Conservation (phyloP, 495 filamentous ascomycete genomes). For the Bacidia gigantensis region DNA sequence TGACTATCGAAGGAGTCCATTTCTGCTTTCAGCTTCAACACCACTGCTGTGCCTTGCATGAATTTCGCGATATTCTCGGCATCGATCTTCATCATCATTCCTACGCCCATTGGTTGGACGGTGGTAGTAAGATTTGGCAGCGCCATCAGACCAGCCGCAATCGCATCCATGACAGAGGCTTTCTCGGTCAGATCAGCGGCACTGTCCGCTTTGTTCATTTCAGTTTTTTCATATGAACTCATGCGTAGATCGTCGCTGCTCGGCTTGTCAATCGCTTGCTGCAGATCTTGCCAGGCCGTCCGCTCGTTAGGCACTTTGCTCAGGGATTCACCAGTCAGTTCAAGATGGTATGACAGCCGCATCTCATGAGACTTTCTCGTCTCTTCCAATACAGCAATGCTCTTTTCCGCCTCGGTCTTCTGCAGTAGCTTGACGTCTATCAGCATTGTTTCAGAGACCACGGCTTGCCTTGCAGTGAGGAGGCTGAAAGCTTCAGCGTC, state of each 20-base stretch:
- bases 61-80: background rate
- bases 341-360: background rate
- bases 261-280: background rate
- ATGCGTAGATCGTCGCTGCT: background rate
- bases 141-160: background rate
- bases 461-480: slow-evolving; percentile 11
- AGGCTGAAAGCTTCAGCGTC: slow-evolving; percentile 16
- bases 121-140: background rate
- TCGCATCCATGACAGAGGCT: background rate
- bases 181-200: background rate
- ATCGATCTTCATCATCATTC: background rate
- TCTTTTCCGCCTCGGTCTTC: background rate
- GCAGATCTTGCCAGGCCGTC: background rate
- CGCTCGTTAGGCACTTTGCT: background rate
- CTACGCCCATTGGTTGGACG: background rate
- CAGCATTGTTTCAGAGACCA: slow-evolving; percentile 3
- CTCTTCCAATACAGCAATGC: background rate
- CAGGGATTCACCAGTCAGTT: background rate
- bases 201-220: background rate
- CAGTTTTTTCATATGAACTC: background rate
- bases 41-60: background rate
- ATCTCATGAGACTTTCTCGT: background rate
- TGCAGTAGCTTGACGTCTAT: slow-evolving; percentile 15
- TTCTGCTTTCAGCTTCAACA: background rate
- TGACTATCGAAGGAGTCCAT: background rate